These are phyloP conservation scores for Saccharomycodes ludwigii DNA, from an alignment of 805 yeast genomes.

Conservation along the genomic window DNA sequence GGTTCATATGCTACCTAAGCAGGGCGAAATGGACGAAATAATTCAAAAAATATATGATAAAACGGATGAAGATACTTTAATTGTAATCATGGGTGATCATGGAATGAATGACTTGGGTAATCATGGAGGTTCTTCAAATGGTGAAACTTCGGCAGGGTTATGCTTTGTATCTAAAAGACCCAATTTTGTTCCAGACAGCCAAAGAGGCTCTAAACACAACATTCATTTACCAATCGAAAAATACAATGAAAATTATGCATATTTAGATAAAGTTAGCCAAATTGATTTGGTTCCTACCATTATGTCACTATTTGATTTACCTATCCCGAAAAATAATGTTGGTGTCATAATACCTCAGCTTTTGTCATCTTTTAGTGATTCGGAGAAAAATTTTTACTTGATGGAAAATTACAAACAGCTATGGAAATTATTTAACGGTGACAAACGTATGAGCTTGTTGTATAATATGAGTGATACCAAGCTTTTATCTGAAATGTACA, in stretches of 20 bases:
- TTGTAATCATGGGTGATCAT: conserved; percentile 83
- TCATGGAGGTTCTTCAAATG: conserved; percentile 90
- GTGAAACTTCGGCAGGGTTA: conserved; percentile 85
- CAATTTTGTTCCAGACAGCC: conserved; percentile 13
- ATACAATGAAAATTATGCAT: conserved; percentile 34
- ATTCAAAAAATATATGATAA: conserved; percentile 38
- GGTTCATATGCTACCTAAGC: conserved; percentile 69
- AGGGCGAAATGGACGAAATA: conserved; percentile 72
- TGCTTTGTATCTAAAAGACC: conserved; percentile 56
- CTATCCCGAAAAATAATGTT: conserved; percentile 81
- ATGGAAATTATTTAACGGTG: conserved; percentile 18
- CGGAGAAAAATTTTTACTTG: conserved; percentile 20
- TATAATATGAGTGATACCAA: neutral
- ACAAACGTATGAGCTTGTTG: neutral
- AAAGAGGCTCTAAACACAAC: too few relatives aligned
- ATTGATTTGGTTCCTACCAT: conserved; percentile 91
- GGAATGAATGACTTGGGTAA: conserved; percentile 95
- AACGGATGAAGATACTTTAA: conserved; percentile 39
- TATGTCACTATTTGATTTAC: conserved; percentile 67
- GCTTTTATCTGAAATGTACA: conserved; percentile 27
- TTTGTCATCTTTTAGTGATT: conserved; percentile 36
- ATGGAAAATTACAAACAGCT: conserved; percentile 49
- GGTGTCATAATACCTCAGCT: conserved; percentile 59
- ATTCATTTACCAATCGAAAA: conserved; percentile 15
- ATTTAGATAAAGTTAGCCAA: conserved; percentile 54